Percentiles rank a stretch among this genome's conserved stretches.
These are phyloP conservation scores for Moesziomyces sp. DNA, from an alignment of 1,284 basidiomycete genomes.

Conservation along the genomic window DNA sequence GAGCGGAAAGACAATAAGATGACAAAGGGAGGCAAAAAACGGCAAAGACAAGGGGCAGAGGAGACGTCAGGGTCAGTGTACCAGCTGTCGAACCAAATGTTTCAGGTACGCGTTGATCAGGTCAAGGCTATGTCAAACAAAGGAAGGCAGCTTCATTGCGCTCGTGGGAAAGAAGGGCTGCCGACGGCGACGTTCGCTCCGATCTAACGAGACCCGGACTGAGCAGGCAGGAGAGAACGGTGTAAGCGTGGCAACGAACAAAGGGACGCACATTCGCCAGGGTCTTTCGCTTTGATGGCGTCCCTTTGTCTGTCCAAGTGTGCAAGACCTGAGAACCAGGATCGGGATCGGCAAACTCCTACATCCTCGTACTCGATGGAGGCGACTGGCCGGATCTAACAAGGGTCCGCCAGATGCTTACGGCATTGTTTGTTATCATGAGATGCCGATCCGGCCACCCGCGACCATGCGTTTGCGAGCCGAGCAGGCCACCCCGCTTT, in stretches of 20 bases:
- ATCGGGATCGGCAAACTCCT: not conserved
- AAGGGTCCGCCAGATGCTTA: too few relatives aligned
- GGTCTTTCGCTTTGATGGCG: too few relatives aligned
- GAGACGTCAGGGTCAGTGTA: not conserved
- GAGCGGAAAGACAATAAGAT: not conserved
- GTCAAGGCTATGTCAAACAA: not conserved
- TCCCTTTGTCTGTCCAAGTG: slow-evolving; percentile 20
- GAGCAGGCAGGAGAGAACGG: not conserved
- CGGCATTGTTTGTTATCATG: too few relatives aligned
- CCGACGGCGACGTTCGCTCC: too few relatives aligned
- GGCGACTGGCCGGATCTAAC: too few relatives aligned
- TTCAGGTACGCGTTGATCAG: too few relatives aligned
- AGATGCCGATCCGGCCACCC: too few relatives aligned
- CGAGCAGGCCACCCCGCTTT: too few relatives aligned
- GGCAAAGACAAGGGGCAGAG: not conserved
- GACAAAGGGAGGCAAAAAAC: not conserved
- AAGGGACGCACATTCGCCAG: not conserved
- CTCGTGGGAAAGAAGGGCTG: not conserved
- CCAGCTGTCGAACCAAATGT: too few relatives aligned
- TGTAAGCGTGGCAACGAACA: not conserved
- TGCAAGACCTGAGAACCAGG: slow-evolving; percentile 6
- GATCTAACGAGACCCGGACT: not conserved
- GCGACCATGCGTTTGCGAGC: too few relatives aligned
- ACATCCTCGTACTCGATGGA: too few relatives aligned
- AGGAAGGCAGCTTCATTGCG: not conserved